Evolutionary conservation across 2,329 filamentous ascomycete genomes (phyloP), one percentile per base, ranked within the genome.

Genomic region (Trichoderma sp.): DNA sequence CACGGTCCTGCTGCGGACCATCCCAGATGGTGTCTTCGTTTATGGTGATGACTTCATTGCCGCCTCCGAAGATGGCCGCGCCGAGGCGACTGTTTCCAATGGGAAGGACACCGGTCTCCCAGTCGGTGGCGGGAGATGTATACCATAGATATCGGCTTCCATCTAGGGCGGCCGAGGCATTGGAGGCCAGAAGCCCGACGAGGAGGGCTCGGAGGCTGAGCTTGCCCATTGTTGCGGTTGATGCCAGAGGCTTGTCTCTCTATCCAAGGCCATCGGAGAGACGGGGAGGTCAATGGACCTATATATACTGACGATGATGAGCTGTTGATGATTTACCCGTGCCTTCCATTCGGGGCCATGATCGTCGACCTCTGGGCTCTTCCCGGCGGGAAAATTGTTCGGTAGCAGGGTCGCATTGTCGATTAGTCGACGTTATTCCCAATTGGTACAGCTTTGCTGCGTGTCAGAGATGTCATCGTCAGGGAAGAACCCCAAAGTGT

Each of bases 21-120:
- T 80, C 82, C 81, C 81, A 84, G 7, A 83, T 79, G 6, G 82
- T 82, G 72, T 85, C 82, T 74, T 85, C 83, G 64, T 84, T 85
- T 32, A 85, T 76, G 32, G 79, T 78, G 13, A 85, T 74, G 36
- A 80, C 76, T 71, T 85, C 83, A 4, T 77, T 80, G 32, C 77
- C 74, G 9, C 81, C 79, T 15, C 84, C 83, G 72, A 82, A 83
- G 43, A 85, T 75, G 79, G 84, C 83, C 8, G 76, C 76, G 13
- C 74, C 76, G 2, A 78, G 72, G 53, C 84, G 79, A 20, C 84
- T 84, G 72, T 85, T 85, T 12, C 84, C 84, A 65, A 85, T 79
- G 2, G 84, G 84, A 1, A 85, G 75, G 26, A 83, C 81, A 61
- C 80, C 71, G 6, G 73, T 68, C 28, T 74, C 74, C 63, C 73